A percentile compares a stretch with the other conserved stretches of the same genome.
Conservation (phyloP, 2,329 filamentous ascomycete genomes). For the Neocucurbitaria cava region DNA sequence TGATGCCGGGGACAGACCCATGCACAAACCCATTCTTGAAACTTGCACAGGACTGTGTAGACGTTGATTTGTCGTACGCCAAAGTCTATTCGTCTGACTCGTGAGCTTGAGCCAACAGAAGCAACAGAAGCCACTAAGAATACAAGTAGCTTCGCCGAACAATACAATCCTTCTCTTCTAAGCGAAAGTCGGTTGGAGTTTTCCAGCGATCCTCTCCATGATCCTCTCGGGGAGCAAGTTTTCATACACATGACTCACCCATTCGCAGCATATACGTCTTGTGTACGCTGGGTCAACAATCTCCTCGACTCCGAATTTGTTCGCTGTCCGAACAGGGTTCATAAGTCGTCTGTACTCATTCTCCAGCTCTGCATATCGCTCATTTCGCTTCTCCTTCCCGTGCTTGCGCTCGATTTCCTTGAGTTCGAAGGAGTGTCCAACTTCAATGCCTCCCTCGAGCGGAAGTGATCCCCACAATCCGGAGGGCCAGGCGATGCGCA, state of each 20-base stretch:
- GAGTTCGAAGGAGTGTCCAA: constrained; percentile 67
- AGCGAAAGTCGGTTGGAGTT: constrained; percentile 44
- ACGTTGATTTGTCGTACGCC: neutral
- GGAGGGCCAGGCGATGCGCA: constrained; percentile 69
- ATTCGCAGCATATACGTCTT: constrained; percentile 61
- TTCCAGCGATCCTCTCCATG: constrained; percentile 50
- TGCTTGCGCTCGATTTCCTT: constrained; percentile 60
- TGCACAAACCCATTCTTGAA: neutral
- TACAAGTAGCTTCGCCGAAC: neutral
- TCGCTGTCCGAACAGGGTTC: constrained; percentile 70
- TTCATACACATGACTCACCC: constrained; percentile 64
- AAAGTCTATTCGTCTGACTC: neutral
- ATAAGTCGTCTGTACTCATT: constrained; percentile 67
- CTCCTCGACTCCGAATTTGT: constrained; percentile 69
- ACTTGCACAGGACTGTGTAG: too few species aligned
- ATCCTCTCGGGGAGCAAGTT: constrained; percentile 60
- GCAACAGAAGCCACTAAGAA: neutral
- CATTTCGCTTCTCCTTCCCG: constrained; percentile 56
- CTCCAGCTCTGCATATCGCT: constrained; percentile 63
- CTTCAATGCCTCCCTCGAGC: constrained; percentile 69
- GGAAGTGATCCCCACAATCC: constrained; percentile 69
- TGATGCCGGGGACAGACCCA: neutral
- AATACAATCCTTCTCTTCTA: constrained; percentile 4
- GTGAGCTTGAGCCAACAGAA: neutral
- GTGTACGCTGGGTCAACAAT: constrained; percentile 70